Evolutionary conservation across 1,139 yeast species (phyloP).

Genomic region (Debaryomyces sp.): DNA sequence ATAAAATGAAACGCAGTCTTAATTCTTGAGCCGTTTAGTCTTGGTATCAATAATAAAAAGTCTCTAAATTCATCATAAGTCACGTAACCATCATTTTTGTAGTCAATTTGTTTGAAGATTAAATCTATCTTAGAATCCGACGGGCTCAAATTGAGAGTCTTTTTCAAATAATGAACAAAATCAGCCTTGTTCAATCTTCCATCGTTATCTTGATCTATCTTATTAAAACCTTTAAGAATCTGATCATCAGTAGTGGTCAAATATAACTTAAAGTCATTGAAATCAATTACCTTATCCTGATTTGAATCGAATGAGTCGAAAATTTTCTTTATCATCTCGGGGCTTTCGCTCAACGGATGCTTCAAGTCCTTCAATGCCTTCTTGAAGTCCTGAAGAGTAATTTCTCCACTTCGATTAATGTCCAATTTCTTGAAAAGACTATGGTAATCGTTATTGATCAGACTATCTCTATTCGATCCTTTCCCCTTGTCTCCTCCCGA

Average conservation of each 20-base stretch:
- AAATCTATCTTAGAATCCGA: slow-evolving; percentile 56
- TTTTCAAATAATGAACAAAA: slow-evolving; percentile 61
- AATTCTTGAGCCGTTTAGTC: slow-evolving; percentile 67
- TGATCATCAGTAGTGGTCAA: slow-evolving; percentile 67
- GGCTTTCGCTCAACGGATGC: slow-evolving; percentile 70
- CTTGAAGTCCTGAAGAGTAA: slow-evolving; percentile 57
- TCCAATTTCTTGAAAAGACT: slow-evolving; percentile 53
- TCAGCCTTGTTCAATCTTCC: slow-evolving; percentile 72
- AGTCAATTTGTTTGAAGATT: slow-evolving; percentile 64
- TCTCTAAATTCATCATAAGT: slow-evolving; percentile 88
- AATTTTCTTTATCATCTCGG: slow-evolving; percentile 57
- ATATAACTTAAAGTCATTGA: slow-evolving; percentile 62
- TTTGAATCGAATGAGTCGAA: slow-evolving; percentile 61
- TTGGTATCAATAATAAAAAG: slow-evolving; percentile 79
- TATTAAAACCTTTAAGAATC: slow-evolving; percentile 67
- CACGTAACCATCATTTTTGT: slow-evolving; percentile 65
- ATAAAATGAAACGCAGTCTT: slow-evolving; percentile 82
- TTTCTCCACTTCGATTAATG: slow-evolving; percentile 53
- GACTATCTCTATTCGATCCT: neutral
- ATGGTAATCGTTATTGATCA: slow-evolving; percentile 24
- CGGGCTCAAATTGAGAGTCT: slow-evolving; percentile 54
- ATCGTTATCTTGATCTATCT: slow-evolving; percentile 74
- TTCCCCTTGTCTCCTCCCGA: neutral
- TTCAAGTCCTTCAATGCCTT: slow-evolving; percentile 54
- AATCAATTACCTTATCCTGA: slow-evolving; percentile 59